These are phyloP conservation scores for Gloeostereum incarnatum DNA, from an alignment of 768 basidiomycete species.

Conservation along the genomic window DNA sequence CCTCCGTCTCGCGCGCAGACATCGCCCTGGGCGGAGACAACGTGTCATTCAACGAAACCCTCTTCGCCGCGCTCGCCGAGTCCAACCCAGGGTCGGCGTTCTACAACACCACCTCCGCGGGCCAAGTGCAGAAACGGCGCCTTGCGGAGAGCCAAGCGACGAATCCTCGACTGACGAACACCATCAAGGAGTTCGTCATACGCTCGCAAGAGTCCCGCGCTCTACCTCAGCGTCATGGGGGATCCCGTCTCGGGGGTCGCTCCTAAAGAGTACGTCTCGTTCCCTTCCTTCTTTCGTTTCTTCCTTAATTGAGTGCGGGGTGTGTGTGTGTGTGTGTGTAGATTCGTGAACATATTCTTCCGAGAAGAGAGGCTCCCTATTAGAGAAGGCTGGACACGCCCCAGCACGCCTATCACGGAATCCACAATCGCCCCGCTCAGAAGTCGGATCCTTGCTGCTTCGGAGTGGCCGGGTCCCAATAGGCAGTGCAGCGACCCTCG, in stretches of 20 bases:
- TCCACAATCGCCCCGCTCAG: neutral
- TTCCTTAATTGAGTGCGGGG: neutral
- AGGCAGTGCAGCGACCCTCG: too few species aligned
- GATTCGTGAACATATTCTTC: conserved; percentile 12
- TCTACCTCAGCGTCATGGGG: conserved; percentile 3
- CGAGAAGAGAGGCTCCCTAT: conserved; percentile 11
- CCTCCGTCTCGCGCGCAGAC: neutral
- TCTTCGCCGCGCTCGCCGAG: neutral
- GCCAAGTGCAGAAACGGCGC: neutral
- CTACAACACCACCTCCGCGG: neutral
- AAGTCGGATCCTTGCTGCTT: neutral
- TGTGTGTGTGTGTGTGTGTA: conserved; percentile 8
- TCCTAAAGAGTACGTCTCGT: conserved; percentile 1
- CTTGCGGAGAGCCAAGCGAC: neutral
- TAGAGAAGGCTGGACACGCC: conserved; percentile 10
- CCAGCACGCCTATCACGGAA: conserved; percentile 5
- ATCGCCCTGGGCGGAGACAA: neutral
- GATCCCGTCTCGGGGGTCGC: neutral
- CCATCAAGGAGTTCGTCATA: neutral
- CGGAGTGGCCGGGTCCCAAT: conserved; percentile 6
- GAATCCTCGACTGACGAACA: neutral
- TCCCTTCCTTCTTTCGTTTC: neutral
- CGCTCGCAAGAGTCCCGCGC: neutral
- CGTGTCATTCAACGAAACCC: neutral
- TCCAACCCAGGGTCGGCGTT: neutral